These are phyloP conservation scores for Xylariaceae sp. DNA, from an alignment of 2,329 filamentous ascomycete genomes.

Conservation along the genomic window DNA sequence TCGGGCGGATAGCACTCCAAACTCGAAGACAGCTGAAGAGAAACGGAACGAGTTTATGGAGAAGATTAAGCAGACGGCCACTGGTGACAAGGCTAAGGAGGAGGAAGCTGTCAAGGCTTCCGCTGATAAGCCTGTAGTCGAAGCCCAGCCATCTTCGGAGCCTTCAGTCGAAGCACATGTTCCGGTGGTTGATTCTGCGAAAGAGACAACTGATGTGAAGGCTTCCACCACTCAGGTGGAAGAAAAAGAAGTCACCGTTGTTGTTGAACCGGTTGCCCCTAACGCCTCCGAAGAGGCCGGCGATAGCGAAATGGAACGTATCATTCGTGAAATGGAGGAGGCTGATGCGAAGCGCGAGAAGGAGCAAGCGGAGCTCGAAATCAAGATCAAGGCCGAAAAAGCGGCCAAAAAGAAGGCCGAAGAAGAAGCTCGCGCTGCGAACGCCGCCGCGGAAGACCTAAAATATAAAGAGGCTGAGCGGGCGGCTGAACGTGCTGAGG, in stretches of 20 bases:
- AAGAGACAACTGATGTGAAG: slow-evolving; percentile 29
- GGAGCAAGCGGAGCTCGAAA: slow-evolving; percentile 41
- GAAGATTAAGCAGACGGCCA: slow-evolving; percentile 61
- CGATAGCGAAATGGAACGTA: slow-evolving; percentile 54
- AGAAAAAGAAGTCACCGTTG: slow-evolving; percentile 27
- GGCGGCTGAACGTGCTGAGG: slow-evolving; percentile 67
- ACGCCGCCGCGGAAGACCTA: slow-evolving; percentile 53
- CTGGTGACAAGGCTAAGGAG: slow-evolving; percentile 43
- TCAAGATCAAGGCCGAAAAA: slow-evolving; percentile 41
- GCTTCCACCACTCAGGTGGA: slow-evolving; percentile 25
- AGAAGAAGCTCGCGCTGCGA: slow-evolving; percentile 40
- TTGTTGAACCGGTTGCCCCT: slow-evolving; percentile 27
- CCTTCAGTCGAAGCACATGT: slow-evolving; percentile 16
- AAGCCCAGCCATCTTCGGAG: slow-evolving; percentile 25
- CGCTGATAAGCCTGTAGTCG: slow-evolving; percentile 30
- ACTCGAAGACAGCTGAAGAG: slow-evolving; percentile 71
- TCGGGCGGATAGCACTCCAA: slow-evolving; percentile 64
- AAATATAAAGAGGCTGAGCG: slow-evolving; percentile 68
- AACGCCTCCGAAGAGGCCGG: slow-evolving; percentile 40
- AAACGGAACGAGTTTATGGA: slow-evolving; percentile 78
- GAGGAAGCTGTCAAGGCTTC: slow-evolving; percentile 36
- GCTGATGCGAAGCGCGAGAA: slow-evolving; percentile 47
- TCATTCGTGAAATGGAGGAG: slow-evolving; percentile 59
- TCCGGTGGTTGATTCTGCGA: slow-evolving; percentile 33
- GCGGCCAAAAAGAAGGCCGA: slow-evolving; percentile 39